Base-by-base conservation (phyloP, 495 filamentous ascomycete genomes). In the Aspergillus funiculosus region DNA sequence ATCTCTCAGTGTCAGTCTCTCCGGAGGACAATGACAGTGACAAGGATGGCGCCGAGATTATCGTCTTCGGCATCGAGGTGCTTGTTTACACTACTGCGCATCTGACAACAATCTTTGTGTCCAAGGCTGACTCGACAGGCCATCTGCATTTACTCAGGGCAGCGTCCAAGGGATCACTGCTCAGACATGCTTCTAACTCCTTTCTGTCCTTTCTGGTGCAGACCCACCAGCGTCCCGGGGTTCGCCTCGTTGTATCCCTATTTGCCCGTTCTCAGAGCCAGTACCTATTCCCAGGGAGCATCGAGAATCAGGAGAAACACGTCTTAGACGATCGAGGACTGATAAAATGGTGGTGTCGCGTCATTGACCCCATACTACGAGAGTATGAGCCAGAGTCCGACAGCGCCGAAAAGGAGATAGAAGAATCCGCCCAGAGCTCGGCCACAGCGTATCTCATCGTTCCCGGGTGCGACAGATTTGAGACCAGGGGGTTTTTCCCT, bases 61-160 rank as follows among this genome's bases (percentile, higher is more conserved):
- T 81, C 29, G 64, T 86, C n/a, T 81, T 83, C 53, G 86, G 82
- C 7, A 77, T 85, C 45, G 81, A 85, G 55, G 69, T 78, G 31
- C 47, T 75, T 39, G 67, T 85, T 47, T 85, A 84, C 60, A 76
- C 85, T 15, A 94, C 86, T 24, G 78, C 78, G 49, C 77, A 80
- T 64, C 76, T 86, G 24, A 94, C 85, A 4, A 94, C 83, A 26
- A 76, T 97, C 25, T 99, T 97, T 65, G 82, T 99, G 27, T 89
- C 88, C 44, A 99, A 99, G 67, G 92, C 92, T 37, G 92, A 99
- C 64, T 95, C 91, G 11, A 95, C 90, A 1, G 92, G 92, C 35
- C 91, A 86, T 53, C 66, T 95, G 19, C 73, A 85, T 57, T 68
- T 83, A 0, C 74, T 89, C 27, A 64, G 76, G 21, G 59, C 83